These are phyloP conservation scores for Neobulgaria alba DNA, from an alignment of 2,329 filamentous ascomycete genomes.

Conservation along the genomic window DNA sequence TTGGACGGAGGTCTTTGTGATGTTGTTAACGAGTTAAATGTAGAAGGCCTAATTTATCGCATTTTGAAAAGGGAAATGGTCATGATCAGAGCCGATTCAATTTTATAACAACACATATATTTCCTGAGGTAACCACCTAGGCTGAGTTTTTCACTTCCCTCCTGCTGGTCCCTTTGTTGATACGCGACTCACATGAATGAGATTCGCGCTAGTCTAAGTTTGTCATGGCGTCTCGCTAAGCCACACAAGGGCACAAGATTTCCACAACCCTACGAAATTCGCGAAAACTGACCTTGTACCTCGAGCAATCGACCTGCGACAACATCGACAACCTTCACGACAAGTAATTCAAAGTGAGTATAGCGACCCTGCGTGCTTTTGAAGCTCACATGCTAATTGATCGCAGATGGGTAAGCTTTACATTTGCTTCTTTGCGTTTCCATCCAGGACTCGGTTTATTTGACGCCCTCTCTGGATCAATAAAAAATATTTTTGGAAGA, in stretches of 20 bases:
- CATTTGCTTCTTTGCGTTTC: no score
- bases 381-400: slow-evolving; percentile 27
- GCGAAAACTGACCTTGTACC: slow-evolving; percentile 10
- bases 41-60: neutral
- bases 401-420: slow-evolving; percentile 53
- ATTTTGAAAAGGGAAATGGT: neutral
- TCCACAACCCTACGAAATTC: slow-evolving; percentile 15
- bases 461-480: no score
- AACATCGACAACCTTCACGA: slow-evolving; percentile 39
- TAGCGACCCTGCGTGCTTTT: slow-evolving; percentile 10
- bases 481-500: no score
- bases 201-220: neutral
- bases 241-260: slow-evolving; percentile 5
- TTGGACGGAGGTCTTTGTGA: no score
- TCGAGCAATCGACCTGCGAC: slow-evolving; percentile 10
- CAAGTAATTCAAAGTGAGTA: slow-evolving; percentile 40
- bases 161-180: no score
- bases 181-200: no score
- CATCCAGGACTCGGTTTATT: no score
- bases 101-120: no score
- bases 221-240: neutral
- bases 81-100: no score
- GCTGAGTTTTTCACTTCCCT: no score
- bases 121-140: no score
- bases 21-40: no score